Evolutionary conservation across 164 flowering plant genomes (phyloP).

Genomic region (Macadamia tetraphylla): DNA sequence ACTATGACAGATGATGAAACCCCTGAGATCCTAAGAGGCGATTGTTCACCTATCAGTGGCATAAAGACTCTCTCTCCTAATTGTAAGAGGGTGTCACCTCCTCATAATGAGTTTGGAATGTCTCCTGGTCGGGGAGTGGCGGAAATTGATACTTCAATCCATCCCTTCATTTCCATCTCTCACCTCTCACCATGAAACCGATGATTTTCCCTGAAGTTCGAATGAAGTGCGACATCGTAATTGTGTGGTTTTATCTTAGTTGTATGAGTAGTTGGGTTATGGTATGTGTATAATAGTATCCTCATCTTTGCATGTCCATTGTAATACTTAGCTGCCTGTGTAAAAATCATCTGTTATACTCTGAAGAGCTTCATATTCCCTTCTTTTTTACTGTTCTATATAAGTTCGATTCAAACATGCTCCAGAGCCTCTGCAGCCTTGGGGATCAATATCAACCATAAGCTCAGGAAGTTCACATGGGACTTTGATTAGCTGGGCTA

Average conservation of each 20-base stretch:
- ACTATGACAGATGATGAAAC: conserved; percentile 54
- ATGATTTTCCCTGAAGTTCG: conserved; percentile 12
- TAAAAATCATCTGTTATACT: conserved; percentile 1
- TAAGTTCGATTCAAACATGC: background rate
- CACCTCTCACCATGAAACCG: conserved; percentile 24
- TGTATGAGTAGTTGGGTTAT: conserved; percentile 5
- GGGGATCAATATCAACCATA: too few relatives aligned
- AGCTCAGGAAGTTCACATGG: too few relatives aligned
- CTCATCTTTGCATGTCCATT: conserved; percentile 2
- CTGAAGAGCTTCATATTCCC: background rate
- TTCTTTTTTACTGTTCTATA: background rate
- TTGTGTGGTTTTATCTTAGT: conserved; percentile 17
- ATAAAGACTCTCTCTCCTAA: conserved; percentile 74
- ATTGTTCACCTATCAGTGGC: conserved; percentile 43
- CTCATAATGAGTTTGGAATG: conserved; percentile 35
- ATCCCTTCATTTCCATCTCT: conserved; percentile 89
- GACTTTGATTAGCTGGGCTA: too few relatives aligned
- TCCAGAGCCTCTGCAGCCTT: background rate
- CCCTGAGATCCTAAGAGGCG: conserved; percentile 54
- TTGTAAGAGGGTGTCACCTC: conserved; percentile 88
- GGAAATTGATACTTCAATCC: conserved; percentile 75
- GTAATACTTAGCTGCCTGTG: conserved; percentile 15
- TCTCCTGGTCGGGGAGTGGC: conserved; percentile 49
- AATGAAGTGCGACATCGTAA: conserved; percentile 8
- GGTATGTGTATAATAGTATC: conserved; percentile 20